Percentiles rank a stretch among this genome's conserved stretches.
phyloP scores from a whole-genome alignment of 176 grass and related monocot genomes.

The Thalia dealbata region DNA sequence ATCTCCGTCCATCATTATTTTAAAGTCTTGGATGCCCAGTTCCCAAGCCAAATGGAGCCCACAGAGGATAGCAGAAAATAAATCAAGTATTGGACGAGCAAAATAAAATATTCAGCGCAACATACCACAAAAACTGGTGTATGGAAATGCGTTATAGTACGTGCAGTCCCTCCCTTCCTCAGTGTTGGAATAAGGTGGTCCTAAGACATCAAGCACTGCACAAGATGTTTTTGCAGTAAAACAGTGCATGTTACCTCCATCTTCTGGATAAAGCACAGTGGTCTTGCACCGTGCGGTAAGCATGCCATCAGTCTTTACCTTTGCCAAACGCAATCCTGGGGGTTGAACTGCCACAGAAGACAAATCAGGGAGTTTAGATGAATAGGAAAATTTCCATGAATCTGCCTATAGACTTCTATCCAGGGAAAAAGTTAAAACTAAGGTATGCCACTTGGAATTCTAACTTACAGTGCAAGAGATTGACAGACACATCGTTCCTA shows the following conservation, averaged over 20 bases:
- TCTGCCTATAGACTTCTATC: too few relatives aligned
- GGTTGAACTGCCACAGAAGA: not conserved
- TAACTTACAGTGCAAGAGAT: not conserved
- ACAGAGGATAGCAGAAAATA: not conserved
- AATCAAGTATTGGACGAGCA: not conserved
- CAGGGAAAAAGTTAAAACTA: not conserved
- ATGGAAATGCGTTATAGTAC: slow-evolving; percentile 41
- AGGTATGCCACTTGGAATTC: too few relatives aligned
- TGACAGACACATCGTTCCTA: not conserved
- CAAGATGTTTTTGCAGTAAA: slow-evolving; percentile 73
- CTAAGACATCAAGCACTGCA: slow-evolving; percentile 75
- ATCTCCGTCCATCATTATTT: too few relatives aligned
- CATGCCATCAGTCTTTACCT: slow-evolving; percentile 50
- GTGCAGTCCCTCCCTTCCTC: slow-evolving; percentile 55
- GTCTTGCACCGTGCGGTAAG: slow-evolving; percentile 38
- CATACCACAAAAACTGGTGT: slow-evolving; percentile 33
- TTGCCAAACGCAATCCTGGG: slow-evolving; percentile 49
- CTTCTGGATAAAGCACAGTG: slow-evolving; percentile 59
- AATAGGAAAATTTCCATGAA: not conserved
- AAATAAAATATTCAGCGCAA: not conserved
- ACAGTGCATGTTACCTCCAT: slow-evolving; percentile 78
- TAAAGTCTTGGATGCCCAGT: too few relatives aligned
- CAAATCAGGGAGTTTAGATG: not conserved
- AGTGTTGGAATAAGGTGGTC: slow-evolving; percentile 39
- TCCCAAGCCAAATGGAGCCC: too few relatives aligned